A percentile compares a stretch with the other conserved stretches of the same genome.
Conservation (phyloP, 2,329 filamentous ascomycete species). For the Macrophomina pseudophaseolina region DNA sequence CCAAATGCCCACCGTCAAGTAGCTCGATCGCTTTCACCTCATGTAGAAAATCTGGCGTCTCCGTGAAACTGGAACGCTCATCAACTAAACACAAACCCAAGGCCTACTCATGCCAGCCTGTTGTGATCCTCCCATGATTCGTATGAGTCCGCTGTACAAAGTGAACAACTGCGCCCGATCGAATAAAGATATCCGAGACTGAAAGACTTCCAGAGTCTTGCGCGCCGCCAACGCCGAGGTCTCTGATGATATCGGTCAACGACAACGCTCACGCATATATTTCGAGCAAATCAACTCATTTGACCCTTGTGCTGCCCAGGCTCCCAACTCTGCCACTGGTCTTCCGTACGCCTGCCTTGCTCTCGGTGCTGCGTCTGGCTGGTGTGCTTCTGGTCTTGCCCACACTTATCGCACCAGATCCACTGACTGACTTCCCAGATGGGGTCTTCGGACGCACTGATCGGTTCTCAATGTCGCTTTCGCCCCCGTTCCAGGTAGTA, state of each 20-base stretch:
- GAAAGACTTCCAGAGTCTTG: constrained; percentile 13
- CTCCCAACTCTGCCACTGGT: constrained; percentile 58
- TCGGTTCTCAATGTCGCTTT: constrained; percentile 55
- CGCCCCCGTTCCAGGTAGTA: constrained; percentile 44
- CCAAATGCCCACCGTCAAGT: constrained; percentile 1
- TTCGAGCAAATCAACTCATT: constrained; percentile 23
- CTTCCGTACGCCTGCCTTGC: constrained; percentile 56
- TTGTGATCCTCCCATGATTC: constrained; percentile 5
- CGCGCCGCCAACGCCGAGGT: constrained; percentile 11
- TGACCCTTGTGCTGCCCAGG: constrained; percentile 39
- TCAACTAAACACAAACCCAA: constrained; percentile 7
- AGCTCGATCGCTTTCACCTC: constrained; percentile 4
- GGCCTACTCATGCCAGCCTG: background rate
- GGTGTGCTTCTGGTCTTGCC: constrained; percentile 53
- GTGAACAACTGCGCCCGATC: constrained; percentile 6
- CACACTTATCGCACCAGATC: constrained; percentile 51
- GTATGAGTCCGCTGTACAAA: constrained; percentile 16
- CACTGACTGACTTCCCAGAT: constrained; percentile 43
- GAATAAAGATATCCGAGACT: background rate
- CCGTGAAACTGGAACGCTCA: constrained; percentile 7
- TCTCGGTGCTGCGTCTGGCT: constrained; percentile 52
- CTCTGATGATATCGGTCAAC: constrained; percentile 23
- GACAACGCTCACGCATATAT: constrained; percentile 8
- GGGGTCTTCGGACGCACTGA: constrained; percentile 52
- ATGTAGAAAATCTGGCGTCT: constrained; percentile 5